A percentile compares a stretch with the other conserved stretches of the same genome.
Conservation (phyloP, 176 grass and related monocot genomes). For the Luzula sylvatica region DNA sequence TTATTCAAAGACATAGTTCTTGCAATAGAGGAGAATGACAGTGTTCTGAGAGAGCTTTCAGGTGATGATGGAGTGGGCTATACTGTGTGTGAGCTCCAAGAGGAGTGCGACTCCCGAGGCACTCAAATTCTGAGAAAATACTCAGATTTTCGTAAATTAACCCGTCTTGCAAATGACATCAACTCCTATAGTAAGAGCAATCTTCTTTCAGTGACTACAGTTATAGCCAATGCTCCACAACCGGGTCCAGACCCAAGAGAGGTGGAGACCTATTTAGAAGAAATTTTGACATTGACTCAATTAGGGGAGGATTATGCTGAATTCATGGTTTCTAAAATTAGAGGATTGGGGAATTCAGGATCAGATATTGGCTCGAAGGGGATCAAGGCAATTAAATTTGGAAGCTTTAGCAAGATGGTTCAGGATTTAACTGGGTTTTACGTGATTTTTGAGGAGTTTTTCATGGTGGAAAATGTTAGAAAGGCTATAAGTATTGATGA, state of each 20-base stretch:
- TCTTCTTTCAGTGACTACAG: slow-evolving; percentile 49
- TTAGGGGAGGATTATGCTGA: slow-evolving; percentile 89
- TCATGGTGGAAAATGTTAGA: slow-evolving; percentile 97
- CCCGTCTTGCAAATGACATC: slow-evolving; percentile 57
- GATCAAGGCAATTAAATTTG: slow-evolving; percentile 62
- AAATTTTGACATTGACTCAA: slow-evolving; percentile 80
- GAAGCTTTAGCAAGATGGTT: slow-evolving; percentile 64
- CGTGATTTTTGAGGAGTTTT: slow-evolving; percentile 91
- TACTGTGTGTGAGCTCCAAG: slow-evolving; percentile 82
- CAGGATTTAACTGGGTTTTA: slow-evolving; percentile 84
- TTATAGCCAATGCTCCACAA: slow-evolving; percentile 27
- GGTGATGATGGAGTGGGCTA: slow-evolving; percentile 78
- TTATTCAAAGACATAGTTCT: slow-evolving; percentile 93
- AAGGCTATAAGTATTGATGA: slow-evolving; percentile 88
- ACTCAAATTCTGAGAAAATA: slow-evolving; percentile 76
- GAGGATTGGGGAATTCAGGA: slow-evolving; percentile 52
- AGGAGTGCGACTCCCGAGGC: slow-evolving; percentile 80
- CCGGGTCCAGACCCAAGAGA: slow-evolving; percentile 78
- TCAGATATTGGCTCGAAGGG: slow-evolving; percentile 55
- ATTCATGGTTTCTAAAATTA: slow-evolving; percentile 89
- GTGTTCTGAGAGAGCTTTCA: slow-evolving; percentile 57
- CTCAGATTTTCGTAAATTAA: slow-evolving; percentile 58
- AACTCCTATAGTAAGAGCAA: slow-evolving; percentile 75
- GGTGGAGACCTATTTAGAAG: slow-evolving; percentile 66
- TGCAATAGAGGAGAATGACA: slow-evolving; percentile 72